Conservation (phyloP, 805 yeast species). For the Saturnispora quitensis region DNA sequence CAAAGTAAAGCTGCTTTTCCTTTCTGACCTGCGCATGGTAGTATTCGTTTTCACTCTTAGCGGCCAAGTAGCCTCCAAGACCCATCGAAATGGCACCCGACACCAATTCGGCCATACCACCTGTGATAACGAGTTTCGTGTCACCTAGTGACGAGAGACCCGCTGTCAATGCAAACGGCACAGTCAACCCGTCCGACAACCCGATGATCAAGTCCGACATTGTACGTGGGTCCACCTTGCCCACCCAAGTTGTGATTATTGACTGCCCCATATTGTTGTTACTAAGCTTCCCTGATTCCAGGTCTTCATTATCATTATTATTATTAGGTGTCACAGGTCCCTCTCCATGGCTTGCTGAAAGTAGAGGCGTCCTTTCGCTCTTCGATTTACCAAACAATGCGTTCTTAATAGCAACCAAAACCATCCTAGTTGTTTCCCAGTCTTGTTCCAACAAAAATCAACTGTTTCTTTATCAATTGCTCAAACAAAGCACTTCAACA, state of each 20-base stretch:
- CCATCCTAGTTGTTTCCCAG: background rate
- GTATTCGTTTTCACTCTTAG: conserved; percentile 76
- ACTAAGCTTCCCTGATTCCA: background rate
- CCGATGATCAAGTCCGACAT: conserved; percentile 93
- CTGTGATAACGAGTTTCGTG: conserved; percentile 84
- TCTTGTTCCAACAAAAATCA: background rate
- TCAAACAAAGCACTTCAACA: background rate
- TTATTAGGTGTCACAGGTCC: background rate
- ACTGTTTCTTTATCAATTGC: background rate
- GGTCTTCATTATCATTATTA: background rate
- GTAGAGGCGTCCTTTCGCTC: background rate
- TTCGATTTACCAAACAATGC: background rate
- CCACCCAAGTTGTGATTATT: background rate
- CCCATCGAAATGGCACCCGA: conserved; percentile 99
- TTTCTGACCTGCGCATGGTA: conserved; percentile 61
- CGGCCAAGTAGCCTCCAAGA: conserved; percentile 92
- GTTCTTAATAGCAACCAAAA: conserved; percentile 5
- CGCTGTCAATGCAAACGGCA: conserved; percentile 97
- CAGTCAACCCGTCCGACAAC: conserved; percentile 89
- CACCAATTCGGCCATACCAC: conserved; percentile 95
- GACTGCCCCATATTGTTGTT: background rate
- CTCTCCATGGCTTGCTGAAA: background rate
- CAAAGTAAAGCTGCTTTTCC: conserved; percentile 61
- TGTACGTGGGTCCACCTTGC: conserved; percentile 70
- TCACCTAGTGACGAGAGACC: conserved; percentile 89